Conservation (phyloP, 306 rosid genomes). For the Macrotyloma uniflorum region DNA sequence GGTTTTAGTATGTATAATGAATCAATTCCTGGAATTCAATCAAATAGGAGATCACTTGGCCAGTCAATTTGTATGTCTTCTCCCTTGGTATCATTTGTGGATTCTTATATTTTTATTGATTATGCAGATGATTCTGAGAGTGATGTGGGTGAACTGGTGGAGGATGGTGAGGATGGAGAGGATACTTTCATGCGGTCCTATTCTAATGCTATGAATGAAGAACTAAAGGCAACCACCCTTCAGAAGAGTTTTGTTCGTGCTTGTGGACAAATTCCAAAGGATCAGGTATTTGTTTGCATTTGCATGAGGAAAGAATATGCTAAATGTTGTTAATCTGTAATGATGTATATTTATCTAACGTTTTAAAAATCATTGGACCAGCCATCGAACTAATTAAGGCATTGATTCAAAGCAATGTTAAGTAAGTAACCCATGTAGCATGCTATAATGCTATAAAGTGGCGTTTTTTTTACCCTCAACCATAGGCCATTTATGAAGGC, state of each 20-base stretch:
- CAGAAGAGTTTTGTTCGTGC: slow-evolving; percentile 84
- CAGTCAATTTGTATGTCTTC: slow-evolving; percentile 2
- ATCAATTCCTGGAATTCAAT: slow-evolving; percentile 22
- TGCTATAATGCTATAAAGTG: too few relatives aligned
- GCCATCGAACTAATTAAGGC: background rate
- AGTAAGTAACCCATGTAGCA: too few relatives aligned
- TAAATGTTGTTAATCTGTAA: slow-evolving; percentile 3
- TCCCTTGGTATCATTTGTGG: slow-evolving; percentile 6
- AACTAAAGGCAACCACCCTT: slow-evolving; percentile 75
- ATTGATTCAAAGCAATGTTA: too few relatives aligned
- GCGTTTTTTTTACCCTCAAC: too few relatives aligned
- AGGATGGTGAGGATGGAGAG: slow-evolving; percentile 46
- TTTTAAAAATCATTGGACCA: background rate
- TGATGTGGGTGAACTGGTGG: slow-evolving; percentile 53
- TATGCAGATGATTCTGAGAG: slow-evolving; percentile 71
- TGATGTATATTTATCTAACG: background rate
- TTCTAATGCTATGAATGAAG: slow-evolving; percentile 71
- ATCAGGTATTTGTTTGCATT: slow-evolving; percentile 58
- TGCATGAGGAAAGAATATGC: slow-evolving; percentile 19
- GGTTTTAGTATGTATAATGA: slow-evolving; percentile 12
- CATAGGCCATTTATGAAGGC: too few relatives aligned
- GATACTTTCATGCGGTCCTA: slow-evolving; percentile 71
- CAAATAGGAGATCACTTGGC: background rate
- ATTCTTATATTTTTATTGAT: slow-evolving; percentile 24
- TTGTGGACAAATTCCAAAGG: slow-evolving; percentile 63